These are phyloP conservation scores for Sphaerostilbella broomeana DNA, from an alignment of 2,329 filamentous ascomycete genomes.

Conservation along the genomic window DNA sequence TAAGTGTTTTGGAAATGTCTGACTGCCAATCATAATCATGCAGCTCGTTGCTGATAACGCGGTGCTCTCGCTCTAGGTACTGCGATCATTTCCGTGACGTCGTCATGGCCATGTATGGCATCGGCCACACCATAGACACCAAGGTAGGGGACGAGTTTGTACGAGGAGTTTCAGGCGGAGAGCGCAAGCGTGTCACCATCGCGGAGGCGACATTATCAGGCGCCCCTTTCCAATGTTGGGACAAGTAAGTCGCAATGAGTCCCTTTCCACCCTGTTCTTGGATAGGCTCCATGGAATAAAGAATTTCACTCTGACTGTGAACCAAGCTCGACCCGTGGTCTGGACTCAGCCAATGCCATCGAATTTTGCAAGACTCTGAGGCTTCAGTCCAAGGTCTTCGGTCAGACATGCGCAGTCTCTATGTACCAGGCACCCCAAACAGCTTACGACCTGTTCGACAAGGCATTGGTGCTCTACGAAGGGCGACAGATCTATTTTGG, in stretches of 20 bases:
- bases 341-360: conserved; percentile 47
- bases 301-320: too few species aligned
- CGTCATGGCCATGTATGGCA: conserved; percentile 30
- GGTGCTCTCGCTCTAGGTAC: too few species aligned
- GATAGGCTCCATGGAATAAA: too few species aligned
- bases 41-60: too few species aligned
- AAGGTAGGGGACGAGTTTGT: conserved; percentile 48
- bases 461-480: conserved; percentile 55
- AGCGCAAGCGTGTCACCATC: conserved; percentile 34
- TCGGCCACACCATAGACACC: conserved; percentile 46
- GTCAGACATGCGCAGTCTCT: conserved; percentile 41
- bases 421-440: conserved; percentile 43
- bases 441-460: conserved; percentile 49
- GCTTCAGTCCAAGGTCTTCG: conserved; percentile 41
- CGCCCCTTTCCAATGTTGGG: conserved; percentile 23
- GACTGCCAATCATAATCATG: too few species aligned
- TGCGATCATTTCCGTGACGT: conserved; percentile 1
- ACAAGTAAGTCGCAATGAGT: too few species aligned
- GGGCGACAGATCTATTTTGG: conserved; percentile 64
- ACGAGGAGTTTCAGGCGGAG: conserved; percentile 47
- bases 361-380: conserved; percentile 48
- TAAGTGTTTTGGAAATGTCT: too few species aligned
- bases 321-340: conserved; percentile 44
- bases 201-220: conserved; percentile 21
- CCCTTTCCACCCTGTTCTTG: too few species aligned